Percentiles rank a stretch among this genome's conserved stretches.
phyloP scores from a whole-genome alignment of 495 filamentous ascomycete species.

The Lasiosphaeria ovina region DNA sequence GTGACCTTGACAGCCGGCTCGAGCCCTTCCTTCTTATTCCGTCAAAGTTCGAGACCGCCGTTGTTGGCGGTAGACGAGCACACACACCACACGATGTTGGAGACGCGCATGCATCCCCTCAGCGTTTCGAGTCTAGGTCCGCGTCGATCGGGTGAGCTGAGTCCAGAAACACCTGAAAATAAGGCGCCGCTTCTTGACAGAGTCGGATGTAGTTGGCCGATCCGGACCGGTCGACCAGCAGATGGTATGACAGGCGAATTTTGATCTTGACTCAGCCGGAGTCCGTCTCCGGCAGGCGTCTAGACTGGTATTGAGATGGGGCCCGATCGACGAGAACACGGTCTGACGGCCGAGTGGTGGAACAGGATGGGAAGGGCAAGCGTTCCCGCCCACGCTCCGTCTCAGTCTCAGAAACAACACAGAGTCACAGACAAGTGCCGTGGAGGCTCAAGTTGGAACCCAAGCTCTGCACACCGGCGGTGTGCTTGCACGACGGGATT shows the following conservation, averaged over 20 bases:
- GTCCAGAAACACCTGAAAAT: background rate
- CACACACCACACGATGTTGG: background rate
- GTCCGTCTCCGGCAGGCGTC: too few species aligned
- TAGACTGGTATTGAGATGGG: too few species aligned
- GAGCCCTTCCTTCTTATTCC: background rate
- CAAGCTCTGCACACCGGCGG: background rate
- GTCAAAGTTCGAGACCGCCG: slow-evolving; percentile 14
- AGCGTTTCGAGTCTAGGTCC: background rate
- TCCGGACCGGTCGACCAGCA: too few species aligned
- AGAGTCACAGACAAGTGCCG: background rate
- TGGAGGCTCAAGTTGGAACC: background rate
- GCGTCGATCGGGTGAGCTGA: background rate
- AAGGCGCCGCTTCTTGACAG: background rate
- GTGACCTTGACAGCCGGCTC: background rate
- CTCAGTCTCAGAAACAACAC: background rate
- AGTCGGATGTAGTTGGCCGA: too few species aligned
- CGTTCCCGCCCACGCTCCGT: background rate
- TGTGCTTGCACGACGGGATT: background rate
- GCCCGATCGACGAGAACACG: too few species aligned
- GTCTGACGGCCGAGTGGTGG: too few species aligned
- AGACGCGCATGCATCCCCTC: background rate
- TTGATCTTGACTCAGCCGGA: too few species aligned
- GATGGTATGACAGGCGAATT: too few species aligned
- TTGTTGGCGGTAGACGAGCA: slow-evolving; percentile 7
- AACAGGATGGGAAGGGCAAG: too few species aligned